Base-by-base conservation (phyloP, 495 filamentous ascomycete species). In the Rhypophila decipiens region DNA sequence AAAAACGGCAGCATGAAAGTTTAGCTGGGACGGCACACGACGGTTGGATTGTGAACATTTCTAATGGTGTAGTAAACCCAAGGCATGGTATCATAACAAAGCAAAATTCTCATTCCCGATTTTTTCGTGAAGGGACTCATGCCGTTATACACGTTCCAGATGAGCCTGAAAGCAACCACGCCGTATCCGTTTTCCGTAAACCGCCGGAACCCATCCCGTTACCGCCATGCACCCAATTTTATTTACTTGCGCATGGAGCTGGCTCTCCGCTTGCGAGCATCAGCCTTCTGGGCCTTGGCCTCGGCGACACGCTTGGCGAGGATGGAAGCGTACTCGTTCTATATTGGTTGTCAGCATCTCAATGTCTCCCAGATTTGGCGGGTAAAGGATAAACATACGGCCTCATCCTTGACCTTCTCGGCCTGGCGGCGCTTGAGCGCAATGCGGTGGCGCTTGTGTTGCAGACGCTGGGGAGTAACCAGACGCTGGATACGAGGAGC, bases 401-500 rank as follows among this genome's bases (percentile, higher is more conserved):
- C 94, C 78, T 93, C 93, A 73, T 98, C 94, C 79, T 94, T 95
- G 69, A 85, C 80, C 70, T 87, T 82, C 79, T 96, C 94, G 60
- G 89, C 73, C 67, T 85, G 84, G 67, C 94, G 90, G 72, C 90
- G 89, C 90, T 98, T 98, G 72, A 98, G 83, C 61, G 93, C 91
- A 60, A 91, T 78, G 60, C 87, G 79, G 77, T 97, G 90, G 65
- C 93, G 89, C 87, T 97, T 97, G 85, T 91, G 93, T 79, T 98
- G 93, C 60, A 98, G 89, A 70, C 93, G 94, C 76, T 98, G 93
- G 74, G 93, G 94, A 71, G 93, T 98, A 62, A 98, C 87, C 61
- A 98, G 87, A 68, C 93, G 87, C 80, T 98, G 93, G 77, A 98
- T 98, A 76, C 86, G 88, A 65, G 93, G 91, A 65, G 93, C 93